Conservation (phyloP, 2,329 filamentous ascomycete genomes). For the Colletotrichum nymphaeae region DNA sequence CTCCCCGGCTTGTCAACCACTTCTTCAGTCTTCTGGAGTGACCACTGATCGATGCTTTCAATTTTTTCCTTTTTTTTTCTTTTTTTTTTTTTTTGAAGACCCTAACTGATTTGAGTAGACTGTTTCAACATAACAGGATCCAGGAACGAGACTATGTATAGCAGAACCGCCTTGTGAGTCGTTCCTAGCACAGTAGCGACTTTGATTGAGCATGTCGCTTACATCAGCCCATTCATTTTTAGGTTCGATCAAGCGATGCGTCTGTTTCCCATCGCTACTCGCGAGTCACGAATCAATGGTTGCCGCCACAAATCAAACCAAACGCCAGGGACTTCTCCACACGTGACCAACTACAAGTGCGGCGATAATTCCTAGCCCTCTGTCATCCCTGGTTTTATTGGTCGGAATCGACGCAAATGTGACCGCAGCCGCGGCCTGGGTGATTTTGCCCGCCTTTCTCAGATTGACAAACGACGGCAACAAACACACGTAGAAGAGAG, state of each 20-base stretch:
- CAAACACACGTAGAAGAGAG: background rate
- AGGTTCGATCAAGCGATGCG: background rate
- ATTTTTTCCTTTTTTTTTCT: background rate
- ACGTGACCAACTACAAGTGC: background rate
- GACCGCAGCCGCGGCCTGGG: background rate
- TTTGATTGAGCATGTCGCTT: background rate
- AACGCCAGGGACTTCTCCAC: background rate
- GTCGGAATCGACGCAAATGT: background rate
- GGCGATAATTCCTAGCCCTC: background rate
- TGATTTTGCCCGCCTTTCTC: no score
- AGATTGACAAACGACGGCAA: background rate
- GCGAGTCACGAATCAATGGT: background rate
- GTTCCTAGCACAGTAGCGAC: background rate
- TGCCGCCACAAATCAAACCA: background rate
- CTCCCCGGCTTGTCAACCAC: constrained; percentile 3
- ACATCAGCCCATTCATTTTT: background rate
- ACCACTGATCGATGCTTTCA: constrained; percentile 5
- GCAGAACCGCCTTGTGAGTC: background rate
- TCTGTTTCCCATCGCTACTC: background rate
- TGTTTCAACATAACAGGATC: background rate
- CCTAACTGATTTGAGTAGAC: background rate
- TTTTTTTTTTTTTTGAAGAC: background rate
- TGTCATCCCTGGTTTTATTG: background rate
- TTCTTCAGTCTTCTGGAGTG: constrained; percentile 5
- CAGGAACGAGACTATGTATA: background rate